A percentile compares a stretch with the other conserved stretches of the same genome.
phyloP scores from a whole-genome alignment of 2,329 filamentous ascomycete species.

The Aspergillus quadricinctus region DNA sequence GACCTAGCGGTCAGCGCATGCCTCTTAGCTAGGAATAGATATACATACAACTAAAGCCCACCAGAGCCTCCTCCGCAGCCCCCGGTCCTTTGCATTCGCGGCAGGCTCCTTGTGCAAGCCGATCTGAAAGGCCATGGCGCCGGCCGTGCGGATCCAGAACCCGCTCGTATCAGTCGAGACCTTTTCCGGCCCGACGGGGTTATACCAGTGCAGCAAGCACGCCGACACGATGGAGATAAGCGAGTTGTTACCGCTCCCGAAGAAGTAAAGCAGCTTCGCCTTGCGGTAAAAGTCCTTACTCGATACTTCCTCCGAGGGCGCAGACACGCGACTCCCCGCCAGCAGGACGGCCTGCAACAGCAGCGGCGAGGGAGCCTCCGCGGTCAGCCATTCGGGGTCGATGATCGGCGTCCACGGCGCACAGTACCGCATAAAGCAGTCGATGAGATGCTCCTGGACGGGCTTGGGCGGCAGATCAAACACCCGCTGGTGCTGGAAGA shows the following conservation, averaged over 20 bases:
- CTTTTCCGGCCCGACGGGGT: slow-evolving; percentile 39
- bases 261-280: slow-evolving; percentile 32
- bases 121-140: slow-evolving; percentile 40
- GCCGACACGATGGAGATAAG: slow-evolving; percentile 39
- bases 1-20: slow-evolving; percentile 18
- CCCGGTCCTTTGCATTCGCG: slow-evolving; percentile 28
- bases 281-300: slow-evolving; percentile 29
- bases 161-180: slow-evolving; percentile 39
- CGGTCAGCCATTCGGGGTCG: slow-evolving; percentile 38
- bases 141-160: slow-evolving; percentile 41
- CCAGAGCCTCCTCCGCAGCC: slow-evolving; percentile 41
- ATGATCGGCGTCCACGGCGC: slow-evolving; percentile 42
- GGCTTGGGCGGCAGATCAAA: slow-evolving; percentile 20
- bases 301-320: slow-evolving; percentile 28
- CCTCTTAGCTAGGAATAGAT: too few relatives aligned
- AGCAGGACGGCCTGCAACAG: slow-evolving; percentile 36
- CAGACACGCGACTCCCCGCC: slow-evolving; percentile 38
- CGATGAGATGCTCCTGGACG: slow-evolving; percentile 34
- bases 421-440: slow-evolving; percentile 39
- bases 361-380: slow-evolving; percentile 24
- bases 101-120: slow-evolving; percentile 40
- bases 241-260: slow-evolving; percentile 32
- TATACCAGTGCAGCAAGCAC: slow-evolving; percentile 42
- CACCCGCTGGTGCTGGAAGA: slow-evolving; percentile 21
- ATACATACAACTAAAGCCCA: slow-evolving; percentile 40